A percentile compares a stretch with the other conserved stretches of the same genome.
These are phyloP conservation scores for Pseudocercospora cruenta DNA, from an alignment of 2,329 filamentous ascomycete species.

Conservation along the genomic window DNA sequence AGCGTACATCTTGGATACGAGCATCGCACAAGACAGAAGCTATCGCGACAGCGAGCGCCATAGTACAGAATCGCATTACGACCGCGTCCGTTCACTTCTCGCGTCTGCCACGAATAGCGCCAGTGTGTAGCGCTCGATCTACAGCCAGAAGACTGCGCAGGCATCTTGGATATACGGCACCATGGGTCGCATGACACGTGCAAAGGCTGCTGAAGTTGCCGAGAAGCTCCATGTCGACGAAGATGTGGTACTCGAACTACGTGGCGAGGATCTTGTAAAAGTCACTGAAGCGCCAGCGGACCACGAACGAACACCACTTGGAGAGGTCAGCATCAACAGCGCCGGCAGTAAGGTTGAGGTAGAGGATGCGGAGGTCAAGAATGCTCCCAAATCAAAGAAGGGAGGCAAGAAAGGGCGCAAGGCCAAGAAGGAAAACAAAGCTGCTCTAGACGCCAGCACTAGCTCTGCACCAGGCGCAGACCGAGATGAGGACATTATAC, in stretches of 20 bases:
- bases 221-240: slow-evolving; percentile 43
- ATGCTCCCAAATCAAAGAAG: slow-evolving; percentile 39
- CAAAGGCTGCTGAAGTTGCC: slow-evolving; percentile 45
- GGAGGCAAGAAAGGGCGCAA: slow-evolving; percentile 38
- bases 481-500: slow-evolving; percentile 18
- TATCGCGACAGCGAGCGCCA: neutral
- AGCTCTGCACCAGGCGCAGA: slow-evolving; percentile 11
- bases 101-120: neutral
- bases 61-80: neutral
- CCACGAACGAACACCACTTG: slow-evolving; percentile 42
- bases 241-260: slow-evolving; percentile 39
- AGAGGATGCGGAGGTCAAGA: slow-evolving; percentile 31
- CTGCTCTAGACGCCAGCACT: slow-evolving; percentile 17
- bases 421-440: slow-evolving; percentile 31
- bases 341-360: slow-evolving; percentile 31
- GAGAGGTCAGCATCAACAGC: slow-evolving; percentile 46
- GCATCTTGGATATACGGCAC: neutral
- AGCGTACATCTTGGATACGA: neutral
- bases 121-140: neutral
- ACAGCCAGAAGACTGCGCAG: neutral
- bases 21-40: neutral
- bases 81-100: neutral
- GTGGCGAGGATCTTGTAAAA: slow-evolving; percentile 22
- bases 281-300: slow-evolving; percentile 12
- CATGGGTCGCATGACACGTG: slow-evolving; percentile 48